Conservation (phyloP, 306 rosid genomes). For the Dryas alaskensis region DNA sequence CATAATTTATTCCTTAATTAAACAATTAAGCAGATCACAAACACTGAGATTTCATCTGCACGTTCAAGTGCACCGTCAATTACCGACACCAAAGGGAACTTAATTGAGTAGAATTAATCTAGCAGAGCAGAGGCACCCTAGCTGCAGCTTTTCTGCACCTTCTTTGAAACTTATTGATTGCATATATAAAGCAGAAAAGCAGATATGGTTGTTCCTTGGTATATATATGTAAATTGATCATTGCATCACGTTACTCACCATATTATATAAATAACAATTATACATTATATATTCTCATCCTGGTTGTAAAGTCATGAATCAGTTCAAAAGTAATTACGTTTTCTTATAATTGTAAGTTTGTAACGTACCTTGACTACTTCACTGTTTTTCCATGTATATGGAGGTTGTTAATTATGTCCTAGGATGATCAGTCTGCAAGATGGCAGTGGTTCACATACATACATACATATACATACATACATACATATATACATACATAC, state of each 20-base stretch:
- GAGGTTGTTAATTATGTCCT: too few species aligned
- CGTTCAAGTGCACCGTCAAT: conserved; percentile 2
- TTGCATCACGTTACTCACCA: conserved; percentile 15
- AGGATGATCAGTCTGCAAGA: too few species aligned
- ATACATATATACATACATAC: too few species aligned
- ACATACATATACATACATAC: too few species aligned
- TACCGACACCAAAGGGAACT: conserved; percentile 4
- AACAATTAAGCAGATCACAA: background rate
- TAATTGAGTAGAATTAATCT: background rate
- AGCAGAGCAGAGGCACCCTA: background rate
- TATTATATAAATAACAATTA: background rate
- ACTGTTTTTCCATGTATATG: too few species aligned
- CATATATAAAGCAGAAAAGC: background rate
- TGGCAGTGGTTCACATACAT: too few species aligned
- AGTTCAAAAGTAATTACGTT: too few species aligned
- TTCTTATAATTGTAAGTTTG: too few species aligned
- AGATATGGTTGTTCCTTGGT: background rate
- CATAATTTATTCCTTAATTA: background rate
- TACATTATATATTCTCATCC: too few species aligned
- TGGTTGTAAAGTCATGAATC: too few species aligned
- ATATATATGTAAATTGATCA: conserved; percentile 3
- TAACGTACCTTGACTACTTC: too few species aligned
- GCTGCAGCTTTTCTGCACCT: conserved; percentile 9
- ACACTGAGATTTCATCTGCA: conserved; percentile 3
- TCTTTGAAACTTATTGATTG: conserved; percentile 3